Evolutionary conservation across 331 rosid genomes (phyloP), one percentile per base, ranked within the genome.

Genomic region (Pyrus hybrid): DNA sequence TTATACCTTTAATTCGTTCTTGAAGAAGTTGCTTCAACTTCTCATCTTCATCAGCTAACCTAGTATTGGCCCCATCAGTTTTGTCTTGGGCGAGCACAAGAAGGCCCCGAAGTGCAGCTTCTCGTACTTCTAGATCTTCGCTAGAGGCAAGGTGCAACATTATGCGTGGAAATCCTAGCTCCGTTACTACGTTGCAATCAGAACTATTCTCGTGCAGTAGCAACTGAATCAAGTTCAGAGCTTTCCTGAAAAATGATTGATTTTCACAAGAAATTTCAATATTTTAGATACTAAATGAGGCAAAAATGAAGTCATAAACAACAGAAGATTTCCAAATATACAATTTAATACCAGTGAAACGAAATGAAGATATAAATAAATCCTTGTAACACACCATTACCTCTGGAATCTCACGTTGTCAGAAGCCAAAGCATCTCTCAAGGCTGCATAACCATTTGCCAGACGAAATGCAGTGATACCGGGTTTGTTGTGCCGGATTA

Each of bases 381-480:
- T 13, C 28, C 28, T 61, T 25, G 23, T 45, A 23, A 63, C 21
- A 51, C 41, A 33, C 26, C 7, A 68, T 81, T 87, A 94, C 96
- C 98, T 94, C 81, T 94, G 98, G 76, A 95, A 95, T 80, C 92
- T 86, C 80, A 88, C 96, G 68, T 80, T 90, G 37, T 89, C 99
- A 54, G 93, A 85, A 58, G 86, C 53, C 29, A 95, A 76, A 4
- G 96, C 97, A 74, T 90, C 96, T 83, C 67, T 91, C 71, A 93
- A 77, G 71, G 87, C 93, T 10, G 92, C 87, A 82, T 93, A 93
- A 68, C 98, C 99, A 86, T 90, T 90, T 66, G 96, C 93, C 25
- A 90, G 93, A 26, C 93, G 96, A 71, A 95, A 95, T 5, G 96
- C 97, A 69, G 74, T 23, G 32, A 87, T 73, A n/a, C 88, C 99